Conservation (phyloP, 2,329 filamentous ascomycete species). For the Fonsecaea multimorphosa region DNA sequence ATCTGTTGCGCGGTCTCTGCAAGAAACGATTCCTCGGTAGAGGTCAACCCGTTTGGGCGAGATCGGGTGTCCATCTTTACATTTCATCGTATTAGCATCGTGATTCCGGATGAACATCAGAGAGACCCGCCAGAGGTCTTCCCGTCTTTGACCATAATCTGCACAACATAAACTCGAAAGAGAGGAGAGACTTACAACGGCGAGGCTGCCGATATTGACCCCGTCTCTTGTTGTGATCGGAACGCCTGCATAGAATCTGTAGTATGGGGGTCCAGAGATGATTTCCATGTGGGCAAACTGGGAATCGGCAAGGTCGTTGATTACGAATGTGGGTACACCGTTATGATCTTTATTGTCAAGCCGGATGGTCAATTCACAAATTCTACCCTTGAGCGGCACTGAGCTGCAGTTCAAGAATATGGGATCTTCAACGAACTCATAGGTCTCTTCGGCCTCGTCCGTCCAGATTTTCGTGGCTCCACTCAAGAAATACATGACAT, state of each 20-base stretch:
- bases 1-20: constrained; percentile 40
- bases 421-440: constrained; percentile 43
- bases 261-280: constrained; percentile 40
- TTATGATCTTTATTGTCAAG: constrained; percentile 34
- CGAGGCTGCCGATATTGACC: constrained; percentile 45
- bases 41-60: constrained; percentile 31
- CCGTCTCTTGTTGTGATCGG: constrained; percentile 43
- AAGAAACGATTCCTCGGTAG: constrained; percentile 40
- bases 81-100: not conserved
- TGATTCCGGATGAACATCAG: not conserved
- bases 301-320: constrained; percentile 44
- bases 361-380: constrained; percentile 45
- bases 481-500: constrained; percentile 58
- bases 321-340: constrained; percentile 40
- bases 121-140: not conserved
- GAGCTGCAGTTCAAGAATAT: constrained; percentile 44
- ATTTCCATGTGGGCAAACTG: constrained; percentile 44
- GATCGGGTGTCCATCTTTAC: constrained; percentile 38
- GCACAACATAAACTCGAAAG: not conserved
- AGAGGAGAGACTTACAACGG: constrained; percentile 28
- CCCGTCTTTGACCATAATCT: not conserved
- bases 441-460: constrained; percentile 34
- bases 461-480: constrained; percentile 53
- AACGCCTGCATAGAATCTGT: constrained; percentile 44
- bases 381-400: constrained; percentile 43